Percentiles rank a stretch among this genome's conserved stretches.
These are phyloP conservation scores for Chrysopogon serrulatus DNA, from an alignment of 176 grass and related monocot genomes.

Conservation along the genomic window DNA sequence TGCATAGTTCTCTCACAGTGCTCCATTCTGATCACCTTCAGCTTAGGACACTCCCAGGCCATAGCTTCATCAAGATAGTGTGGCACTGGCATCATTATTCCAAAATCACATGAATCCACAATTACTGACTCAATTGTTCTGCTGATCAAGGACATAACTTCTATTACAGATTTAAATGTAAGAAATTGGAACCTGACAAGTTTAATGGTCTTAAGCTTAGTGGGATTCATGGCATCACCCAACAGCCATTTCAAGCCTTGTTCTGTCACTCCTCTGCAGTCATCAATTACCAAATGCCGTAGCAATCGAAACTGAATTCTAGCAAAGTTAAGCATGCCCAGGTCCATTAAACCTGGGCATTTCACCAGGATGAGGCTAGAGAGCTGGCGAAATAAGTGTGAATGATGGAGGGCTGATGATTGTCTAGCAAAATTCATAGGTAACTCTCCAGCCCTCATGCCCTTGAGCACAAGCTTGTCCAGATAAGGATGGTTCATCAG, in stretches of 20 bases:
- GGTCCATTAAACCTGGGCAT: background rate
- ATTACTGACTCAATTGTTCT: background rate
- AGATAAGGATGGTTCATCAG: slow-evolving; percentile 2
- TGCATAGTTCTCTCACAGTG: background rate
- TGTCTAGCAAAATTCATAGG: background rate
- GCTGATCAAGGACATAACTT: background rate
- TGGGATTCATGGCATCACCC: background rate
- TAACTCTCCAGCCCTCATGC: background rate
- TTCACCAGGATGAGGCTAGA: slow-evolving; percentile 8
- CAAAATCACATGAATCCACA: slow-evolving; percentile 20
- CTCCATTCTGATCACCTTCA: slow-evolving; percentile 12
- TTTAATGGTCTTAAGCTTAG: slow-evolving; percentile 2
- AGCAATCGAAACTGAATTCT: background rate
- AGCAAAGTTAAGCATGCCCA: background rate
- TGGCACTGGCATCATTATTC: background rate
- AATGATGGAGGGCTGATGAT: background rate
- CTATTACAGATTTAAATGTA: background rate
- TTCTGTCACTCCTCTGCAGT: slow-evolving; percentile 15
- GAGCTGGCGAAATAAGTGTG: background rate
- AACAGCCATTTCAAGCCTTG: background rate
- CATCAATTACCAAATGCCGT: slow-evolving; percentile 10
- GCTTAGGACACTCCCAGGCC: background rate
- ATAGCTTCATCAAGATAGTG: background rate
- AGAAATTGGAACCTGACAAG: background rate
- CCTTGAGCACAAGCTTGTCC: slow-evolving; percentile 10